Conservation (phyloP, 1,284 basidiomycete species). For the Gymnopus androsaceus region DNA sequence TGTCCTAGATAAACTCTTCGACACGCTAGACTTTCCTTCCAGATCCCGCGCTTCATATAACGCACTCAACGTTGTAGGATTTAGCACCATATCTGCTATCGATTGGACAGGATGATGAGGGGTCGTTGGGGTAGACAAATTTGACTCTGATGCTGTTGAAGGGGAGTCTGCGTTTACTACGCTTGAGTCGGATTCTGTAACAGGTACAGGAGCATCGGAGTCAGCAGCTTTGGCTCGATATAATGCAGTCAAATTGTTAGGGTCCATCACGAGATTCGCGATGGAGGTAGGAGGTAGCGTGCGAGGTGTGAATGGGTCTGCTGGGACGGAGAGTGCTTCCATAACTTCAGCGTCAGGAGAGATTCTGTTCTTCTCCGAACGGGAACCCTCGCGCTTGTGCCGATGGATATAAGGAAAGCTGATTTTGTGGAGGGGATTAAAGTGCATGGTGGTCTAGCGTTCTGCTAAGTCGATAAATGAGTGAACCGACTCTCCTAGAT, state of each 20-base stretch:
- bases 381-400: no score
- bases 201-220: not conserved
- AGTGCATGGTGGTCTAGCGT: no score
- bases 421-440: no score
- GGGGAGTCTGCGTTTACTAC: not conserved
- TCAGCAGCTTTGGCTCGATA: not conserved
- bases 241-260: not conserved
- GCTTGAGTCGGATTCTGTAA: no score
- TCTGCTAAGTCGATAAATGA: no score
- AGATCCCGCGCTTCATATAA: conserved; percentile 5
- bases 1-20: not conserved
- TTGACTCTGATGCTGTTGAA: not conserved
- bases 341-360: no score
- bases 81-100: conserved; percentile 3
- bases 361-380: no score
- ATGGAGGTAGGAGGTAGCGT: not conserved
- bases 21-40: not conserved
- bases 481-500: no score
- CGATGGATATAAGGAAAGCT: no score
- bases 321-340: not conserved
- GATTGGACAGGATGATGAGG: not conserved
- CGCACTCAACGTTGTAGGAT: conserved; percentile 2
- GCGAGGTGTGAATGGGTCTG: not conserved
- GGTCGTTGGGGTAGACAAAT: not conserved
- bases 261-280: conserved; percentile 6